Evolutionary conservation across 441 rosid genomes (phyloP), one percentile per base, ranked within the genome.

Genomic region (Euphorbia corollata): DNA sequence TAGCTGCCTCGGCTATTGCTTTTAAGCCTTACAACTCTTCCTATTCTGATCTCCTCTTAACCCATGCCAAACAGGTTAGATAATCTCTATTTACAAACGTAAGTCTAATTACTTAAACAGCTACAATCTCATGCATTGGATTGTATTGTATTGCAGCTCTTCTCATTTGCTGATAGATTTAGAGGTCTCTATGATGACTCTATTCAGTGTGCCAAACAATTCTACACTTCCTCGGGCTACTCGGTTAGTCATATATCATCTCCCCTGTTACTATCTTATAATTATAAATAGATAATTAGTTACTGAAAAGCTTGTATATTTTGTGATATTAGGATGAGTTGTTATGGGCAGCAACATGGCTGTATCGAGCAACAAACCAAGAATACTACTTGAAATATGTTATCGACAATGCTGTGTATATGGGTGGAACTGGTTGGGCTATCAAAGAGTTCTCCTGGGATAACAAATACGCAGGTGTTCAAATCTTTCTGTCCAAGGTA

Each of bases 361-460:
- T 92, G 61, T 83, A 86, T 80, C 72, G 78, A 73, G 96, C 98
- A 80, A 92, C 97, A 77, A 82, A 85, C 82, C 80, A 66, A n/a
- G 84, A 84, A 20, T 78, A 76, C 20, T 89, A 88, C 74, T 69
- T 86, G 55, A 77, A 73, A 66, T 92, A 90, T 69, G 80, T 82
- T 2, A 74, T 87, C 23, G 72, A 83, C 72, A 92, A 86, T 71
- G 92, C 97, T 59, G 76, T 80, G 23, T 71, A 64, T 50, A 80
- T 92, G 72, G 97, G 98, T 7, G 98, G 98, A 22, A 80, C 84
- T 74, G 91, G 94, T 18, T 92, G 98, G 97, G 87, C 95, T 64
- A 87, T 92, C 61, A 80, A 89, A 13, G 98, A 92, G 72, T 92
- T 92, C 81, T 87, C 96, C 65, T 92, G 98, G 98, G 98, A 92